Evolutionary conservation across 176 grass and related monocot species (phyloP), one percentile per base, ranked within the genome.

Genomic region (Luzula sylvatica): DNA sequence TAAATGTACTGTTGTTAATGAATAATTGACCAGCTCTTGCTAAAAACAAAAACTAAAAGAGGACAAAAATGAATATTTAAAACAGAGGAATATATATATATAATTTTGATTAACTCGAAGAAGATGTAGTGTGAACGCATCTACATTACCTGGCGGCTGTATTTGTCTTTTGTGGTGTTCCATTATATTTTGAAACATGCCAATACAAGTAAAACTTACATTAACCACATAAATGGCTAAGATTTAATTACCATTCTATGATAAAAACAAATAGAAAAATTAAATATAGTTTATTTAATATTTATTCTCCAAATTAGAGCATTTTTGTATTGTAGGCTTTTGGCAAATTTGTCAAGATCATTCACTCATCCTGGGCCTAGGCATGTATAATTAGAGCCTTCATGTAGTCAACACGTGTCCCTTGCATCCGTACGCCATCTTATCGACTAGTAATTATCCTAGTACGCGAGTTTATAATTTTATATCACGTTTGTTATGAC

Each of bases 391-490:
- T 61, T 35, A 13, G 59, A 8, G 26, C 23, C 8, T 3, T 12
- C 8, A 32, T 20, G n/a, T 24, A 48, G 59, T 64, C 59, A 45
- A 64, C 59, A 64, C 59, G 24, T 49, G 59, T 46, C 25, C 5
- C 15, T 35, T 5, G 8, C 23, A 27, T 35, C 1, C 24, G 59
- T 64, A 64, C 26, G 25, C 11, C 18, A 29, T 21, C n/a, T 64
- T 64, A 64, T 49, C 59, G 19, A 62, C 15, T 6, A 21, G 59
- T 25, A 64, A 25, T 41, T 46, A 64, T 64, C 59, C 43, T 64
- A 64, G 43, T 45, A 46, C 47, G 40, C 12, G 3, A 18, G 44
- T 46, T 12, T 28, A 26, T 17, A 44, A 45, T 49, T 41, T 63
- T 16, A 63, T 49, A 13, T 11, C 4, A 47, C 43, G n/a, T n/a